Percentiles rank a stretch among this genome's conserved stretches.
Conservation (phyloP, 192 early-diverging fungal genomes). For the Linnemannia elongata region DNA sequence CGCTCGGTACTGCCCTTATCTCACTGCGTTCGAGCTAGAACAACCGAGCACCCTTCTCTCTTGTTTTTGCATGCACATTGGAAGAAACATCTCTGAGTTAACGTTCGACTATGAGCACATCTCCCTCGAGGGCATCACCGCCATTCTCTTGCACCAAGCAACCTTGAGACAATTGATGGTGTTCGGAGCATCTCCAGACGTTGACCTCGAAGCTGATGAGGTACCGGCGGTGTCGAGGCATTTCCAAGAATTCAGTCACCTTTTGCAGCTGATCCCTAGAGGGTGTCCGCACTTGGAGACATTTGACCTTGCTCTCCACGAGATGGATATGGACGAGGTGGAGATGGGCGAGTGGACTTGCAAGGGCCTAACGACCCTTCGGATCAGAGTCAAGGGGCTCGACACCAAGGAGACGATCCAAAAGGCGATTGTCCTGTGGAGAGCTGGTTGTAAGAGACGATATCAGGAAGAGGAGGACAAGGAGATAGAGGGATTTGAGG, state of each 20-base stretch:
- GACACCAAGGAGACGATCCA: constrained; percentile 5
- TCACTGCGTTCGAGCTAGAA: not conserved
- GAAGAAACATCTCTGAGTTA: not conserved
- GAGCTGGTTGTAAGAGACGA: too few species aligned
- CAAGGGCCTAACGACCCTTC: not conserved
- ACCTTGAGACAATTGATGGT: not conserved
- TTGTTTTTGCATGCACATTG: not conserved
- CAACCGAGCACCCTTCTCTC: not conserved
- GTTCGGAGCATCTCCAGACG: not conserved
- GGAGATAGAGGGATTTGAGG: not conserved
- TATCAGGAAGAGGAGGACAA: too few species aligned
- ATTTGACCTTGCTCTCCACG: not conserved
- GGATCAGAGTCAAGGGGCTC: not conserved
- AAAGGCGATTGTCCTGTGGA: not conserved
- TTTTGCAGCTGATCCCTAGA: not conserved
- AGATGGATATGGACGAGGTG: not conserved
- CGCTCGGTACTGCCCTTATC: not conserved
- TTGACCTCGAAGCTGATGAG: not conserved
- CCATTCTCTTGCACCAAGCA: not conserved
- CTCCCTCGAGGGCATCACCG: not conserved
- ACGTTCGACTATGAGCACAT: not conserved
- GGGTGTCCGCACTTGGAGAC: not conserved
- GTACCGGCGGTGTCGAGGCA: not conserved
- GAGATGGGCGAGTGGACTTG: not conserved
- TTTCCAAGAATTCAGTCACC: not conserved